Percentiles rank a stretch among this genome's conserved stretches.
These are phyloP conservation scores for Pinus taeda DNA, from an alignment of 75 land plant species.

Conservation along the genomic window DNA sequence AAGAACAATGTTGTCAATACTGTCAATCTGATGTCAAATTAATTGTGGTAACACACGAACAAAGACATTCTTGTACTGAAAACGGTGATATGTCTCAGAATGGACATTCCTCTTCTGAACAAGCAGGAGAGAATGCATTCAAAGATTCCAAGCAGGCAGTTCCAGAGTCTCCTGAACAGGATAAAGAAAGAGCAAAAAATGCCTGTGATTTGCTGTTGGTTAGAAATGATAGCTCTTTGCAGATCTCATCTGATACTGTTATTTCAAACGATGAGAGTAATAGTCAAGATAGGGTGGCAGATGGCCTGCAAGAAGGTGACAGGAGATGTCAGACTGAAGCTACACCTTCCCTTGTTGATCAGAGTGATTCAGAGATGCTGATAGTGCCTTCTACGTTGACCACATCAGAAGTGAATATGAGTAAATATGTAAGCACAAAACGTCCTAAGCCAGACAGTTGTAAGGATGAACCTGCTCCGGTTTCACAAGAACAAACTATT, in stretches of 20 bases:
- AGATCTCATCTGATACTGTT: neutral
- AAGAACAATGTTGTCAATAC: neutral
- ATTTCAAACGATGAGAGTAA: neutral
- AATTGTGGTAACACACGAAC: neutral
- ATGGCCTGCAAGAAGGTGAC: neutral
- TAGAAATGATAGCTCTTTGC: conserved; percentile 1
- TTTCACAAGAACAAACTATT: too few species aligned
- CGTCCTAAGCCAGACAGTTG: too few species aligned
- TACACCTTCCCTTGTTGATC: neutral
- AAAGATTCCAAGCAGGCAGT: neutral
- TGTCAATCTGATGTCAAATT: neutral
- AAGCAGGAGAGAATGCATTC: neutral
- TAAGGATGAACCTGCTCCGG: too few species aligned
- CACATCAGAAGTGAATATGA: too few species aligned
- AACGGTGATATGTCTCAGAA: neutral
- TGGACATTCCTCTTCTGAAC: conserved; percentile 1
- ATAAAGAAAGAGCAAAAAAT: neutral
- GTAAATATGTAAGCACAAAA: too few species aligned
- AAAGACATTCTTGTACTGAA: neutral
- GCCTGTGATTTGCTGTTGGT: neutral
- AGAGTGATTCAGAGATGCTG: neutral
- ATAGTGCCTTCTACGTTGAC: too few species aligned
- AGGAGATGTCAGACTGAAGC: neutral
- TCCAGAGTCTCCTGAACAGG: neutral
- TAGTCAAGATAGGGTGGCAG: too few species aligned